Conservation (phyloP, 2,329 filamentous ascomycete genomes). For the Penicillium sp. region DNA sequence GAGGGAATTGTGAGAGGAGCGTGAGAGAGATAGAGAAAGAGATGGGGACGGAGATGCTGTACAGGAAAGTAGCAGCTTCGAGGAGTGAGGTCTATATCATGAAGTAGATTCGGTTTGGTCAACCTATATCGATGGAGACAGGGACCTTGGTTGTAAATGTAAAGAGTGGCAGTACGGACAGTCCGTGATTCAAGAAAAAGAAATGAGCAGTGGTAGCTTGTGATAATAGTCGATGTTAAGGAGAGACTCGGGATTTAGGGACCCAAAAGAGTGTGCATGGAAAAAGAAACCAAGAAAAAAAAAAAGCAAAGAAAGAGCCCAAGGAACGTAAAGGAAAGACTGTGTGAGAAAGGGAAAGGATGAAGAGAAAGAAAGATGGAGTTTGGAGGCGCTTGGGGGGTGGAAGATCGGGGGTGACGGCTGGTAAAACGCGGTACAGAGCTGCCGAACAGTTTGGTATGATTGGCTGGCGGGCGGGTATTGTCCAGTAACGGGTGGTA, state of each 20-base stretch:
- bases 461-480: conserved; percentile 6
- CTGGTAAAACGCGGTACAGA: conserved; percentile 14
- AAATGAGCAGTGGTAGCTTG: conserved; percentile 22
- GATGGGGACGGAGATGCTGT: conserved; percentile 16
- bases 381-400: conserved; percentile 17
- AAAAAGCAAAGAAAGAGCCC: conserved; percentile 20
- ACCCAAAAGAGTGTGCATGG: conserved; percentile 22
- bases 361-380: conserved; percentile 20
- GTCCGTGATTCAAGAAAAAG: conserved; percentile 19
- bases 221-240: conserved; percentile 20
- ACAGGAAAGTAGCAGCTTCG: conserved; percentile 22
- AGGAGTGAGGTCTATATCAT: conserved; percentile 20
- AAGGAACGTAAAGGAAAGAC: conserved; percentile 23
- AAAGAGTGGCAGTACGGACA: conserved; percentile 13
- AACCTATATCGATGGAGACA: neutral
- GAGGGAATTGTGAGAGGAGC: neutral
- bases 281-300: conserved; percentile 18
- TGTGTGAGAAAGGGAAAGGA: conserved; percentile 15
- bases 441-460: conserved; percentile 7
- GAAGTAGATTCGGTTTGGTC: conserved; percentile 7
- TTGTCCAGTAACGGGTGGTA: conserved; percentile 12
- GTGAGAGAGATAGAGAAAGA: conserved; percentile 3
- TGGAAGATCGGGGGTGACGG: conserved; percentile 13
- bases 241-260: conserved; percentile 24
- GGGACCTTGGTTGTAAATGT: conserved; percentile 7